A percentile compares a stretch with the other conserved stretches of the same genome.
Conservation (phyloP, 1,139 yeast genomes). For the Meyerozyma athensensis region DNA sequence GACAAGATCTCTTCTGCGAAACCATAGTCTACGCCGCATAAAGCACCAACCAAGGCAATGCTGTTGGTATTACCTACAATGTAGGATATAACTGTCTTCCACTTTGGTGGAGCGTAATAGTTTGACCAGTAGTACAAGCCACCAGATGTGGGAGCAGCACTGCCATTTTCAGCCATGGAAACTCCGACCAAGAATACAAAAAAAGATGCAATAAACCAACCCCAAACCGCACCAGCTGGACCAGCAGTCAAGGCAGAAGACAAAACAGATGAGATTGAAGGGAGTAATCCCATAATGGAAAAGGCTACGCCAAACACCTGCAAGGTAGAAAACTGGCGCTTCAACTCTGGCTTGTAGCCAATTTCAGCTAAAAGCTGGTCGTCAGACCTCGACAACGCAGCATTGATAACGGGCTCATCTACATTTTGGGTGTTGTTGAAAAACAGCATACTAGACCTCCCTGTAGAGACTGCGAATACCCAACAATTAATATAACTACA, state of each 20-base stretch:
- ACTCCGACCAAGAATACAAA: slow-evolving; percentile 56
- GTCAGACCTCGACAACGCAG: slow-evolving; percentile 12
- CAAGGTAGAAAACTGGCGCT: slow-evolving; percentile 41
- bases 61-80: slow-evolving; percentile 59
- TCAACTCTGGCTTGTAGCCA: slow-evolving; percentile 50
- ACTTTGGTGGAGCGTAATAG: slow-evolving; percentile 31
- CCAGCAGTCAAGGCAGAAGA: slow-evolving; percentile 32
- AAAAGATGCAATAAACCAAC: slow-evolving; percentile 60
- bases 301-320: slow-evolving; percentile 53
- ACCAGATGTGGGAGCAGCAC: slow-evolving; percentile 71
- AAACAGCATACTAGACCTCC: slow-evolving; percentile 20
- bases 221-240: slow-evolving; percentile 61
- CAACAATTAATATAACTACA: too few relatives aligned
- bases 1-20: slow-evolving; percentile 51
- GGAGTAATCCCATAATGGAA: slow-evolving; percentile 49
- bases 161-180: slow-evolving; percentile 62
- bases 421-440: slow-evolving; percentile 25
- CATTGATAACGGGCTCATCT: slow-evolving; percentile 22
- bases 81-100: slow-evolving; percentile 39
- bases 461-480: too few relatives aligned
- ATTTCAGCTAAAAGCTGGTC: slow-evolving; percentile 48
- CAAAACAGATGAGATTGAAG: slow-evolving; percentile 35
- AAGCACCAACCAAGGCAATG: slow-evolving; percentile 52
- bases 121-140: slow-evolving; percentile 60
- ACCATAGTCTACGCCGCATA: slow-evolving; percentile 57